Evolutionary conservation across 2,329 filamentous ascomycete genomes (phyloP).

Genomic region (Colletotrichum sp.): DNA sequence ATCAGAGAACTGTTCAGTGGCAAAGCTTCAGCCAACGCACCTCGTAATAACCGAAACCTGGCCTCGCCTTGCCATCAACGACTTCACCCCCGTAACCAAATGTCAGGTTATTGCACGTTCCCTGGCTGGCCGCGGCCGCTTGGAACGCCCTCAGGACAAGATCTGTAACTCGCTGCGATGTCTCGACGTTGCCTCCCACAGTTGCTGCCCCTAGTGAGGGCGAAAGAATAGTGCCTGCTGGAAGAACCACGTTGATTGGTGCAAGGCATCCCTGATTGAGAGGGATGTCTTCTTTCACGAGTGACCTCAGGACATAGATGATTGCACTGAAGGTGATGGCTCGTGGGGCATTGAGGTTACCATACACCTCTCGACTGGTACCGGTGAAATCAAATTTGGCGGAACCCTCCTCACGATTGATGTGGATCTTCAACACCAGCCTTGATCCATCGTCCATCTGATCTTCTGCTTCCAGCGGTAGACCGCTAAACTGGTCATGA

Average conservation of each 20-base stretch:
- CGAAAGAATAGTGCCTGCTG: slow-evolving; percentile 35
- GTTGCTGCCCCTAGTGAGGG: slow-evolving; percentile 37
- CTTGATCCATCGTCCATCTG: slow-evolving; percentile 42
- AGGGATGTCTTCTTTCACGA: slow-evolving; percentile 39
- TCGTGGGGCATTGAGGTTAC: slow-evolving; percentile 40
- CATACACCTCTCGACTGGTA: slow-evolving; percentile 37
- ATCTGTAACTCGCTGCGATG: slow-evolving; percentile 29
- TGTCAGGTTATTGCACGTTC: background rate
- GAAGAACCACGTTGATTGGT: slow-evolving; percentile 37
- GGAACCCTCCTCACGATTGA: slow-evolving; percentile 32
- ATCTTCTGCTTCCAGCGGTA: slow-evolving; percentile 30
- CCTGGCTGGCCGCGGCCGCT: background rate
- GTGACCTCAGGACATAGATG: slow-evolving; percentile 41
- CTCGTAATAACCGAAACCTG: background rate
- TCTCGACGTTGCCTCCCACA: slow-evolving; percentile 63
- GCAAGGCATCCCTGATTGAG: slow-evolving; percentile 43
- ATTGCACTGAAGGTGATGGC: slow-evolving; percentile 42
- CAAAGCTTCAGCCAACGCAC: background rate
- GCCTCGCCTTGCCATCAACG: background rate
- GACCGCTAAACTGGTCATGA: background rate
- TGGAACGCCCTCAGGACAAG: background rate
- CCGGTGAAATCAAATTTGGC: slow-evolving; percentile 42
- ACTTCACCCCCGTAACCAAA: background rate
- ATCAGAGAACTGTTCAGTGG: background rate
- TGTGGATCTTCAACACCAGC: slow-evolving; percentile 35